Percentiles rank a stretch among this genome's conserved stretches.
These are phyloP conservation scores for Mycena indigotica DNA, from an alignment of 768 basidiomycete species.

Conservation along the genomic window DNA sequence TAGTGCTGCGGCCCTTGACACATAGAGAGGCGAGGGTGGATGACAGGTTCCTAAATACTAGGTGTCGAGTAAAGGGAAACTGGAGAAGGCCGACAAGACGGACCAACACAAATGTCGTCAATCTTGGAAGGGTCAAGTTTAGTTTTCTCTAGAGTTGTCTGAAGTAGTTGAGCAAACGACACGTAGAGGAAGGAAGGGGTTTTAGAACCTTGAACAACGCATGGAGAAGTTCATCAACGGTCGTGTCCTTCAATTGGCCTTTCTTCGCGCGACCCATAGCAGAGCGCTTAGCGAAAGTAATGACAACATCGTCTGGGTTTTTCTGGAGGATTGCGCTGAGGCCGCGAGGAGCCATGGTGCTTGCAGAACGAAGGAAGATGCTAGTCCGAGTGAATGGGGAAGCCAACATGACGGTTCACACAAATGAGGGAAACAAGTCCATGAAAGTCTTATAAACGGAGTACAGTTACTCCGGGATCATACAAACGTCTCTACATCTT, in stretches of 20 bases:
- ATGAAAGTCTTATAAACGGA: too few relatives aligned
- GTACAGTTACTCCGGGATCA: too few relatives aligned
- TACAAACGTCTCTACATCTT: too few relatives aligned
- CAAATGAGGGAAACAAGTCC: neutral
- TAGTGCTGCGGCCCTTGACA: constrained; percentile 84
- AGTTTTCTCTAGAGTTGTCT: constrained; percentile 71
- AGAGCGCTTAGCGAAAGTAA: constrained; percentile 88
- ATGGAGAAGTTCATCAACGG: constrained; percentile 84
- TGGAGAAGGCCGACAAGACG: constrained; percentile 27
- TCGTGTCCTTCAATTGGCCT: constrained; percentile 87
- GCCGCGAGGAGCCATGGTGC: constrained; percentile 47
- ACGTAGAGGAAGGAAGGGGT: neutral
- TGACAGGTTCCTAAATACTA: constrained; percentile 70
- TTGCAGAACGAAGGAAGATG: constrained; percentile 40
- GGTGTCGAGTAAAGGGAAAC: neutral
- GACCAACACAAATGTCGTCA: constrained; percentile 85
- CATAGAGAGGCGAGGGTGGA: constrained; percentile 77
- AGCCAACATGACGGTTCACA: constrained; percentile 12
- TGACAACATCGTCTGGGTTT: constrained; percentile 83
- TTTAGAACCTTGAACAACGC: constrained; percentile 73
- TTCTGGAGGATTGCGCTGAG: constrained; percentile 62
- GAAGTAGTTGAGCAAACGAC: constrained; percentile 1
- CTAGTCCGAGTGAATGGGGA: constrained; percentile 15
- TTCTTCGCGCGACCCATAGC: constrained; percentile 87
- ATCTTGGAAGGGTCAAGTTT: constrained; percentile 70